A percentile compares a stretch with the other conserved stretches of the same genome.
Conservation (phyloP, 208 protist genomes). For the Acanthamoeba healyi region DNA sequence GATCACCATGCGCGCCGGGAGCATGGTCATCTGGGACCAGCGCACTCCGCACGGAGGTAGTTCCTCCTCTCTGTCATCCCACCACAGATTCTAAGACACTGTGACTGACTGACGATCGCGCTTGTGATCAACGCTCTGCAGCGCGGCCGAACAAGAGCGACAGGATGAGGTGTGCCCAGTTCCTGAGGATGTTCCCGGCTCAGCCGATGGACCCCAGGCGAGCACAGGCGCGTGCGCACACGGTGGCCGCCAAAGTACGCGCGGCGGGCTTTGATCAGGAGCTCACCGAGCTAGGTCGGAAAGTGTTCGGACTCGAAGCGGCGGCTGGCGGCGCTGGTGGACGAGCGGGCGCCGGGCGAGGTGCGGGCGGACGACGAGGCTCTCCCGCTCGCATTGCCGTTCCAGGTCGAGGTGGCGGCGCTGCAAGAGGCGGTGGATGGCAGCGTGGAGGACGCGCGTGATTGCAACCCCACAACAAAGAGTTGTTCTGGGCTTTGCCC, state of each 20-base stretch:
- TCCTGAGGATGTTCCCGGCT: constrained; percentile 29
- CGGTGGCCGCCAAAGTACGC: not conserved
- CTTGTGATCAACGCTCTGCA: not conserved
- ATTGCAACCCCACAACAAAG: no score
- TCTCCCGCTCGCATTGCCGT: not conserved
- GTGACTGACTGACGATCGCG: not conserved
- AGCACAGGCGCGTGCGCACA: not conserved
- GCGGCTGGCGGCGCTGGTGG: not conserved
- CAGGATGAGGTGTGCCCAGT: not conserved
- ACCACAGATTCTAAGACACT: not conserved
- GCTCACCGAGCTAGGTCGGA: not conserved
- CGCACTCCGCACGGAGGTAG: constrained; percentile 26
- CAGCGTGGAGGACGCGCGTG: not conserved
- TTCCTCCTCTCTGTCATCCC: not conserved
- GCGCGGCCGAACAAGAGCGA: not conserved
- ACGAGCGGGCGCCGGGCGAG: not conserved
- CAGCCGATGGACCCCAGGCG: constrained; percentile 21
- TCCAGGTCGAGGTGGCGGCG: not conserved
- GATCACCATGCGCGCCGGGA: constrained; percentile 26
- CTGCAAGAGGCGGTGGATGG: not conserved
- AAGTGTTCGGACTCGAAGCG: constrained; percentile 11
- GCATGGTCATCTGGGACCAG: constrained; percentile 47
- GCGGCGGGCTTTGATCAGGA: not conserved
- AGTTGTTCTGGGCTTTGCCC: no score
- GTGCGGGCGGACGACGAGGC: not conserved